phyloP scores from a whole-genome alignment of 202 grass and related monocot genomes.

The Bolboschoenoplectus hybrid region DNA sequence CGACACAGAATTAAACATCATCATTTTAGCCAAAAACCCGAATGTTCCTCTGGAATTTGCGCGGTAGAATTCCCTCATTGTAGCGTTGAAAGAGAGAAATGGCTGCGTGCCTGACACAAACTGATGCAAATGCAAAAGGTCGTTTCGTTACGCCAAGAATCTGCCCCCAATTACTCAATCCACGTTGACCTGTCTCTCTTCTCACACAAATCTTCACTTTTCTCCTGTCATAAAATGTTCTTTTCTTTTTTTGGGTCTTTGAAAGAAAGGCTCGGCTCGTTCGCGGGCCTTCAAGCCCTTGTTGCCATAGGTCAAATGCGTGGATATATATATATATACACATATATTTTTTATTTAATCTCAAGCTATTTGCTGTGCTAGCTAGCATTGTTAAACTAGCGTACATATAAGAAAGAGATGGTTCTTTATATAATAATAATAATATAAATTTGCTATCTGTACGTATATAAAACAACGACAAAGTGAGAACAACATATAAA shows the following conservation, averaged over 20 bases:
- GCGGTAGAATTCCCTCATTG: too few species aligned
- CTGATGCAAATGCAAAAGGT: slow-evolving; percentile 44
- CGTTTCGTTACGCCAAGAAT: slow-evolving; percentile 70
- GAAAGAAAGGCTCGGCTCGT: not conserved
- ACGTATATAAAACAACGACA: not conserved
- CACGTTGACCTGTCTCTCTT: slow-evolving; percentile 35
- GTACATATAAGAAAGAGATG: not conserved
- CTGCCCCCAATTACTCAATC: slow-evolving; percentile 30
- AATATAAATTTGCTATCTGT: not conserved
- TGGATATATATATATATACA: too few species aligned
- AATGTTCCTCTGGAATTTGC: too few species aligned
- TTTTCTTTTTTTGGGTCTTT: not conserved
- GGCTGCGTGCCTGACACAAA: not conserved
- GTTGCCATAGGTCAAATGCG: not conserved
- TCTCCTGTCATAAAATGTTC: slow-evolving; percentile 5
- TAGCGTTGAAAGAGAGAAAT: too few species aligned
- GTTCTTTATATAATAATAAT: not conserved
- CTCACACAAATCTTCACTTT: slow-evolving; percentile 21
- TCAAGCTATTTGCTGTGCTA: not conserved
- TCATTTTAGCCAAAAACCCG: too few species aligned
- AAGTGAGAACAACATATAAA: not conserved
- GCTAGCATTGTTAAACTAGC: slow-evolving; percentile 13
- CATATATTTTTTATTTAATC: not conserved
- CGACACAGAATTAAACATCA: too few species aligned
- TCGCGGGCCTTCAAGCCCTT: not conserved